Evolutionary conservation across 257 asterid species (phyloP).

Genomic region (Solanum corneliomulleri): DNA sequence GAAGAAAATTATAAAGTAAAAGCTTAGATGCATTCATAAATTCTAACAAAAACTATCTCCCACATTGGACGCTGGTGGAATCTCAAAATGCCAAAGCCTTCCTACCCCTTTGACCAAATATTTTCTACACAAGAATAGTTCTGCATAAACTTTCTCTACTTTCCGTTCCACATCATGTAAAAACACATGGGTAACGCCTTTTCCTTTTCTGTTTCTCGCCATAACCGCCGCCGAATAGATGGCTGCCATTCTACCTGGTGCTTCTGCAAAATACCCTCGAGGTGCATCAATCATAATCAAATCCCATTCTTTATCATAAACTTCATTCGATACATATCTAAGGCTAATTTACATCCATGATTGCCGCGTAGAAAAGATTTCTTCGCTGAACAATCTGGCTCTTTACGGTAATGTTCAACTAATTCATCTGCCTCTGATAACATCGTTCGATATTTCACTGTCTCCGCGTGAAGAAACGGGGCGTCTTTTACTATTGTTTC

Average conservation of each 20-base stretch:
- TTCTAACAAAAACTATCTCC: slow-evolving; percentile 34
- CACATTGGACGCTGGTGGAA: slow-evolving; percentile 34
- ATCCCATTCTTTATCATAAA: slow-evolving; percentile 81
- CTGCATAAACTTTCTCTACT: slow-evolving; percentile 67
- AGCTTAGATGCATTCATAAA: not conserved
- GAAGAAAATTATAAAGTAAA: not conserved
- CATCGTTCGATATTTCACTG: slow-evolving; percentile 54
- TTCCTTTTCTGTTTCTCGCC: slow-evolving; percentile 54
- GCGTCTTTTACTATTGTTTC: slow-evolving; percentile 44
- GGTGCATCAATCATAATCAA: slow-evolving; percentile 91
- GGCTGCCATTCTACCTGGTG: slow-evolving; percentile 94
- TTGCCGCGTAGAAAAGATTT: slow-evolving; percentile 55
- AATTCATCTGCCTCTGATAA: slow-evolving; percentile 51
- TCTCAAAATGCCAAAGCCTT: slow-evolving; percentile 66
- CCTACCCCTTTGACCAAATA: slow-evolving; percentile 45
- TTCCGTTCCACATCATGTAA: slow-evolving; percentile 73
- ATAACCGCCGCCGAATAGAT: slow-evolving; percentile 81
- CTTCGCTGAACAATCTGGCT: slow-evolving; percentile 42
- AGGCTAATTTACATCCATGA: slow-evolving; percentile 50
- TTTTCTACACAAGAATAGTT: slow-evolving; percentile 54
- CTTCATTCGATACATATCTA: slow-evolving; percentile 56
- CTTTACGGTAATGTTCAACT: slow-evolving; percentile 16
- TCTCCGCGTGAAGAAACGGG: slow-evolving; percentile 43
- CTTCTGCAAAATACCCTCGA: slow-evolving; percentile 63
- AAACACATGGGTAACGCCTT: slow-evolving; percentile 67